Base-by-base conservation (phyloP, 495 filamentous ascomycete species). In the Penicillium canariense region DNA sequence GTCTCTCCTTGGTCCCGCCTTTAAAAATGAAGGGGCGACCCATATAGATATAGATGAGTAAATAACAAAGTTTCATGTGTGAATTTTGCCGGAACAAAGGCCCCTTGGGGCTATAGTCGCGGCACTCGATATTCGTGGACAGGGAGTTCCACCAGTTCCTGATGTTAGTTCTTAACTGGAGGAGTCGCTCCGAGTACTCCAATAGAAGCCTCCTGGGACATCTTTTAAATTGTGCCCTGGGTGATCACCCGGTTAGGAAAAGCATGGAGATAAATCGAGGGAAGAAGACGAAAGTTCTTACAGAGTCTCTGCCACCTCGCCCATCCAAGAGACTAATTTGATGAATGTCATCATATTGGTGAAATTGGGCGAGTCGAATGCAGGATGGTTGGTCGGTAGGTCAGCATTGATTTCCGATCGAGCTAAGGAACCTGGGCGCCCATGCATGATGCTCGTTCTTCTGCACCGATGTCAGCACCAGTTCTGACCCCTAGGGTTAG, bases 1-100 rank as follows among this genome's bases (percentile, higher is more conserved):
- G 42, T 0, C 26, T 27, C 14, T 65, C 50, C 9, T 55, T 61
- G 28, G 50, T 66, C 31, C 67, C 61, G 35, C 61, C 63, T 50
- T 66, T 67, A 52, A 77, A 76, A 6, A 79, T 59, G 30, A 79
- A 79, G 2, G 73, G 71, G 1, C 76, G 72, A 9, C 76, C 76
- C 52, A 77, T 71, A 46, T 74, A 79, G 15, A 79, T 71, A 22
- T 67, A 63, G 1, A 72, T 68, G 12, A 76, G 60, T 18, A 73
- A 69, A 46, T 75, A 79, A 51, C 75, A 71, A n/a, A 79, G 47
- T 48, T 72, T 73, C 12, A 79, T 50, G 55, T 79, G 76, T 3
- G 70, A 60, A 44, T 77, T 74, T 25, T 67, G 61, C 23, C 76
- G 73, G 47, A 76, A 75, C 3, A 71, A 53, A 2, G 68, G 66